These are phyloP conservation scores for Apiotrichum brassicae DNA, from an alignment of 1,284 basidiomycete species.

Conservation along the genomic window DNA sequence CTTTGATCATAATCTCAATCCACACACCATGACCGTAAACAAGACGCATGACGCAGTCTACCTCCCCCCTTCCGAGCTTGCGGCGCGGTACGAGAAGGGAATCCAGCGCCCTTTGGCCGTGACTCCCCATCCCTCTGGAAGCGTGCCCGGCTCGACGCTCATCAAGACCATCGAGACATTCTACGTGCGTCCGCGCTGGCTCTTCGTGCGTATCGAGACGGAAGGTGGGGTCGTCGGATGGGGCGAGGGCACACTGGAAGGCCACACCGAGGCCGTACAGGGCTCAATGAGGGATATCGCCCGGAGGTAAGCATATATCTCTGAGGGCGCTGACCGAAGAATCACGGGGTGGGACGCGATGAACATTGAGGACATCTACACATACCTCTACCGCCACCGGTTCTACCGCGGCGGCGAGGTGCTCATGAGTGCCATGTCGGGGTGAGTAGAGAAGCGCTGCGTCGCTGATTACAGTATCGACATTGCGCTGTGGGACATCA, in stretches of 20 bases:
- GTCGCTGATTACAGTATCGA: slow-evolving; percentile 47
- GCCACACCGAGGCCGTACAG: slow-evolving; percentile 66
- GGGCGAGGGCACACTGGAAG: slow-evolving; percentile 48
- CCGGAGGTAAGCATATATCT: slow-evolving; percentile 48
- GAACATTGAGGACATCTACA: slow-evolving; percentile 58
- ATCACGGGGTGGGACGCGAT: slow-evolving; percentile 58
- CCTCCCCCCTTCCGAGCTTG: slow-evolving; percentile 38
- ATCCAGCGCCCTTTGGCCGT: slow-evolving; percentile 26
- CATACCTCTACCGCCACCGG: slow-evolving; percentile 57
- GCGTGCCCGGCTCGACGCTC: slow-evolving; percentile 20
- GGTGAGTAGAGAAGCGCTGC: slow-evolving; percentile 10
- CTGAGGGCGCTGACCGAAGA: slow-evolving; percentile 11
- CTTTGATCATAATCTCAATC: background rate
- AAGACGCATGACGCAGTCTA: slow-evolving; percentile 34
- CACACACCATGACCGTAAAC: background rate
- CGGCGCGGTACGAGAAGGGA: slow-evolving; percentile 33
- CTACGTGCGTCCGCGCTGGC: slow-evolving; percentile 66
- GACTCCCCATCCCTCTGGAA: slow-evolving; percentile 24
- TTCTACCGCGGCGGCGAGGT: slow-evolving; percentile 69
- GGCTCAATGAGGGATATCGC: slow-evolving; percentile 61
- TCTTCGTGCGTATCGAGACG: slow-evolving; percentile 68
- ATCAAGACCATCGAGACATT: slow-evolving; percentile 52
- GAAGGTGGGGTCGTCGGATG: slow-evolving; percentile 63
- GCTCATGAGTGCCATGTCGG: slow-evolving; percentile 54
- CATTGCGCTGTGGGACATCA: slow-evolving; percentile 65